Evolutionary conservation across 805 yeast genomes (phyloP), one percentile per base, ranked within the genome.

Genomic region (Yamadazyma philogaea): DNA sequence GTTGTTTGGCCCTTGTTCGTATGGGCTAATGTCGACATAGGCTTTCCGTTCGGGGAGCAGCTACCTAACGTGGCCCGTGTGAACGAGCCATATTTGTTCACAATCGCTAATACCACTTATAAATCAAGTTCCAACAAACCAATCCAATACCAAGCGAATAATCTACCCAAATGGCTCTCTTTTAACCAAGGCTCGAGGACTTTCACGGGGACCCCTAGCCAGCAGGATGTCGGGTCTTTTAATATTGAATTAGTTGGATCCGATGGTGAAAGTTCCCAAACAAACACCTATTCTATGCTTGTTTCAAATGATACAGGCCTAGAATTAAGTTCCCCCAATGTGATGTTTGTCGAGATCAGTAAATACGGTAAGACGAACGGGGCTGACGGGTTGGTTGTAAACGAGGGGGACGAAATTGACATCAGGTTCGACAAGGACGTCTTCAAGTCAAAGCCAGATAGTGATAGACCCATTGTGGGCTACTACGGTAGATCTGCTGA

Each of bases 51-150:
- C 57, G 64, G 75, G 49, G 80, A 81, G 57, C 99, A 91, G 64
- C 72, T 82, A 17, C 98, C 98, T 4, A 84, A 88, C 26, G 87
- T 93, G 11, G 98, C 96, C 4, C 74, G 95, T 44, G 77, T 79
- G 12, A 78, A 78, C 45, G 70, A 78, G 52, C 51, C 59, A 2
- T 91, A 83, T 63, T 51, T 66, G 15, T 91, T 87, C 63, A 73
- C 82, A 28, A 63, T 91, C 32, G 82, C 89, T 41, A 66, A 76
- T 45, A 79, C 81, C 51, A 91, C 98, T 2, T 88, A 77, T 60
- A 57, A 63, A 30, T 58, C 72, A 2, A 49, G 59, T 34, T 58
- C 66, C 37, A 63, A 61, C 18, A 71, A 70, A 15, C 39, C 63
- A 6, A 71, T 89, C 28, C 44, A 68, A 6, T 87, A 87, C 60